phyloP scores from a whole-genome alignment of 2,329 filamentous ascomycete species.

The Dothistroma pini region DNA sequence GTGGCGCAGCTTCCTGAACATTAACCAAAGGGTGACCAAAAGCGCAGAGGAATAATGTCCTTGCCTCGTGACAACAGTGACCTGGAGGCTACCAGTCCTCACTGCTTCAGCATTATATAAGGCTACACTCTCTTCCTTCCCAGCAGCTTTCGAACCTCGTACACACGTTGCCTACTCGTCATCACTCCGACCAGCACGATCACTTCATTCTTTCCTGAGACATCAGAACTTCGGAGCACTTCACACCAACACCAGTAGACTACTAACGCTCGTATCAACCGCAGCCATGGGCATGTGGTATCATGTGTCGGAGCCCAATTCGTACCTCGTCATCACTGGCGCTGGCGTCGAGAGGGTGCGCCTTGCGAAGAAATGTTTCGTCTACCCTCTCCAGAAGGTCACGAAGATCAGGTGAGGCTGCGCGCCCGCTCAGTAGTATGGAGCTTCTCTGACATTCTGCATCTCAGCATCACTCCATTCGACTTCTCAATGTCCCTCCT shows the following conservation, averaged over 20 bases:
- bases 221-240: background rate
- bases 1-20: background rate
- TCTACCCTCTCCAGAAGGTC: slow-evolving; percentile 65
- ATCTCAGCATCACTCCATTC: slow-evolving; percentile 51
- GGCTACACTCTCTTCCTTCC: background rate
- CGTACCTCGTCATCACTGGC: slow-evolving; percentile 74
- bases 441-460: background rate
- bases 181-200: background rate
- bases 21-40: background rate
- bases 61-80: background rate
- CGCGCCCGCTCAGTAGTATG: background rate
- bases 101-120: background rate
- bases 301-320: slow-evolving; percentile 67
- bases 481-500: slow-evolving; percentile 80
- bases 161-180: background rate
- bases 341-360: slow-evolving; percentile 68
- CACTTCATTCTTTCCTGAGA: background rate
- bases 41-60: background rate
- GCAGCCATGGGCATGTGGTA: slow-evolving; percentile 29
- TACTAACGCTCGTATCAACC: background rate
- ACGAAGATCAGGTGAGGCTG: slow-evolving; percentile 25
- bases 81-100: background rate
- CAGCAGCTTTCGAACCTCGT: background rate
- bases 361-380: slow-evolving; percentile 73
- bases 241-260: background rate